Evolutionary conservation across 2,329 filamentous ascomycete species (phyloP), one percentile per base, ranked within the genome.

Genomic region (Claviceps maximensis): DNA sequence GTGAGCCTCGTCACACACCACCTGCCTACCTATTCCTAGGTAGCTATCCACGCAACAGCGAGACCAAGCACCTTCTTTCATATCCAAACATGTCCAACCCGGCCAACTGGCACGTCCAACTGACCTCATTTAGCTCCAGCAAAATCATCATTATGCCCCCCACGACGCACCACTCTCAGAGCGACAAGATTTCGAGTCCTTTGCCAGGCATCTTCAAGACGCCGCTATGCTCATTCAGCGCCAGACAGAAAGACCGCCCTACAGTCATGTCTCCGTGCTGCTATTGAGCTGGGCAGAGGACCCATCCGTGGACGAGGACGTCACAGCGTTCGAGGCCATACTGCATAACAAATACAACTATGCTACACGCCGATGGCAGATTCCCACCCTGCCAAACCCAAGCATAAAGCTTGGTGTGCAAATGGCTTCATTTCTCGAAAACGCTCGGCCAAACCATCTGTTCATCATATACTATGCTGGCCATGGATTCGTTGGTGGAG

Each of bases 141-240:
- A 54, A 49, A 63, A 63, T 53, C 66, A 67, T 52, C 63, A 68
- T 27, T 64, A 65, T 65, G 57, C 69, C 60, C 59, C 63, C 58
- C 63, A 71, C 65, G 70, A 75, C 66, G 61, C 67, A 53, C 64
- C 70, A 25, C 53, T 64, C 59, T 62, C 66, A 53, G 74, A 80
- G 60, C 74, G 77, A 58, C 74, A 79, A 66, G 80, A 83, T 60
- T 84, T 84, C 67, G 81, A 84, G 65, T 75, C 78, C 51, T 84
- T 84, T 62, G 81, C 80, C 55, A 75, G 80, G 47, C 81, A 84
- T 68, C 74, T 84, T 46, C 81, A 84, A 63, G 81, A 84, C 74
- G 81, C 80, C 49, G 80, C 81, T 58, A 82, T 83, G 75, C 71
- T 82, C 60, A 82, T 84, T 58, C 79, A 82, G 63, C 74, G 78